Base-by-base conservation (phyloP, 257 asterid species). In the Solanum lignicaule region DNA sequence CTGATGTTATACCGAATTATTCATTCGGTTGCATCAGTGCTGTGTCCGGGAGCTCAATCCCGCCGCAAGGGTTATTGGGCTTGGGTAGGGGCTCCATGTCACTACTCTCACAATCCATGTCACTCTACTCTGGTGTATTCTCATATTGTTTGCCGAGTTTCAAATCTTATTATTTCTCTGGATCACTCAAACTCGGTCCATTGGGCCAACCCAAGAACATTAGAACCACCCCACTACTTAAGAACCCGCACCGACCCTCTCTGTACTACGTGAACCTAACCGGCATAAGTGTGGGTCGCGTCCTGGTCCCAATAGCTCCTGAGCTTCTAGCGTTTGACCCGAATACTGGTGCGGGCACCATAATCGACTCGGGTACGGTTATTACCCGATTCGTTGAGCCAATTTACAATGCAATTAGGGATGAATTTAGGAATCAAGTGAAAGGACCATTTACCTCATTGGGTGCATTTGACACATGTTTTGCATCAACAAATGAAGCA, bases 281-380 rank as follows among this genome's bases (percentile, higher is more conserved):
- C 4, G 93, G 98, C 0, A 87, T 96, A 14, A 94, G 94, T 5
- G 98, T 96, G 85, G 98, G 99, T 7, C 88, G 92, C 46, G 94
- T 92, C 74, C 92, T n/a, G 14, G 92, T 94, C 36, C 92, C 95
- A 69, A 89, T 96, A 33, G 90, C 92, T 31, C 94, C 95, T 0
- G 94, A 94, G 89, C 94, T 94, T 60, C 91, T 95, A 21, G 92
- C 92, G 0, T 94, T 96, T 43, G 90, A 96, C 92, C 91, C 94
- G 2, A 92, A 41, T 84, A 94, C 95, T 0, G 99, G 99, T 2
- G 93, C 97, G 0, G 99, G 99, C 1, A 96, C 99, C 71, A 89
- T 96, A 74, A 93, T 96, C 2, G 99, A 96, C 69, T 96, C 99
- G 38, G 98, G 99, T 10, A 96, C 98, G 15, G 98, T 96, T n/a